Conservation (phyloP, 441 rosid species). For the Pelargonium fulgidum region DNA sequence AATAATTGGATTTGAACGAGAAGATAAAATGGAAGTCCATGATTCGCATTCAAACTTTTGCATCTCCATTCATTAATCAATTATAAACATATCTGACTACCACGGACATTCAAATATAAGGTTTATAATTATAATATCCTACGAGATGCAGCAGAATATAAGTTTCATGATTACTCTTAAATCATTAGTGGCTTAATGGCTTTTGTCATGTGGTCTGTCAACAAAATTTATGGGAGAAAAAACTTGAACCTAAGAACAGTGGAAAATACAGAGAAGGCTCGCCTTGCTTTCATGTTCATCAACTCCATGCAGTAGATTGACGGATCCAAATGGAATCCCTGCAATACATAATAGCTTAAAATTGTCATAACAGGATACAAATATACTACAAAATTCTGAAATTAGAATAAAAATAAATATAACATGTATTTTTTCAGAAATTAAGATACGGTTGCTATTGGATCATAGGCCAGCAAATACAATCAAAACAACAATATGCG, state of each 20-base stretch:
- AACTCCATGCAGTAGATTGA: constrained; percentile 82
- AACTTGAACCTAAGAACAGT: constrained; percentile 10
- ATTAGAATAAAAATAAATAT: not conserved
- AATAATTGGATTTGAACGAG: constrained; percentile 4
- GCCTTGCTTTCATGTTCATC: constrained; percentile 98
- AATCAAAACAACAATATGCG: not conserved
- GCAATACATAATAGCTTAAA: constrained; percentile 26
- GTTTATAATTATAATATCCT: not conserved
- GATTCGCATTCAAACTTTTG: constrained; percentile 3
- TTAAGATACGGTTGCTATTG: not conserved
- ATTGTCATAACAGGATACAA: constrained; percentile 18
- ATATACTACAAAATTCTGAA: constrained; percentile 5
- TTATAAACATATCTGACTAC: not conserved
- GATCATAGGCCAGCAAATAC: not conserved
- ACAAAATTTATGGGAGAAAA: constrained; percentile 12
- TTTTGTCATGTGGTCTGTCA: not conserved
- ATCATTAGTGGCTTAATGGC: not conserved
- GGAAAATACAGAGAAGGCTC: constrained; percentile 22
- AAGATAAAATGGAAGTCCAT: constrained; percentile 6
- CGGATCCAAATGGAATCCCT: constrained; percentile 98
- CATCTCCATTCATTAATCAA: constrained; percentile 5
- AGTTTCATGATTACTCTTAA: not conserved
- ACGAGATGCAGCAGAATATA: not conserved
- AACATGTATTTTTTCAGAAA: not conserved
- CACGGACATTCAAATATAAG: not conserved